Evolutionary conservation across 164 flowering plant species (phyloP), one percentile per base, ranked within the genome.

Genomic region (Aristolochia fimbriata): DNA sequence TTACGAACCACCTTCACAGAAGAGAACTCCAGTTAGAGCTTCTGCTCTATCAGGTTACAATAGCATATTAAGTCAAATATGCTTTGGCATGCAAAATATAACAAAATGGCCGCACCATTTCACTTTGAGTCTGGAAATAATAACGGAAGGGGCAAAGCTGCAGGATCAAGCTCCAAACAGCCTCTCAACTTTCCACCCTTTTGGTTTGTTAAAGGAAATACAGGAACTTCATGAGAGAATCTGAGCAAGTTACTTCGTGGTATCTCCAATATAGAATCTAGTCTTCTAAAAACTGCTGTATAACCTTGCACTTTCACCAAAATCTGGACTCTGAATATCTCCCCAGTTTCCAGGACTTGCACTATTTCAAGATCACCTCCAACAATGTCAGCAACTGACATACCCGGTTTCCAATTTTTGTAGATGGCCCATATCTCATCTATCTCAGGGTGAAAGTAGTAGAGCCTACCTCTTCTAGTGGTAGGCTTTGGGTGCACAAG

Each of bases 391-490:
- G 70, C 49, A 22, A 46, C 15, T 16, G 68, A 43, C 69, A 72
- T 65, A 53, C 56, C 64, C 19, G 37, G 14, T n/a, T 65, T 63
- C 73, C 75, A 74, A 53, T 81, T 70, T 77, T 62, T 82, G 65
- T 83, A 86, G 54, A 85, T 20, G 3, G 88, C 93, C 90, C 91
- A 85, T 33, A 81, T 70, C 57, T 88, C 90, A 47, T 83, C 90
- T 55, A 68, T 71, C 63, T 70, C 54, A 6, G 97, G 94, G 58
- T 69, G 67, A 59, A 85, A 80, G 23, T 25, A 27, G 62, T 46
- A 86, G n/a, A n/a, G n/a, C 57, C 60, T 78, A 13, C 57, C 58
- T 60, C 53, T 68, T 50, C 53, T 71, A 48, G 51, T 49, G 23
- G 60, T 47, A 23, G 66, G 43, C 41, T 59, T 68, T 33, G 73